Base-by-base conservation (phyloP, 2,329 filamentous ascomycete genomes). In the Emergomyces pasteurianus region DNA sequence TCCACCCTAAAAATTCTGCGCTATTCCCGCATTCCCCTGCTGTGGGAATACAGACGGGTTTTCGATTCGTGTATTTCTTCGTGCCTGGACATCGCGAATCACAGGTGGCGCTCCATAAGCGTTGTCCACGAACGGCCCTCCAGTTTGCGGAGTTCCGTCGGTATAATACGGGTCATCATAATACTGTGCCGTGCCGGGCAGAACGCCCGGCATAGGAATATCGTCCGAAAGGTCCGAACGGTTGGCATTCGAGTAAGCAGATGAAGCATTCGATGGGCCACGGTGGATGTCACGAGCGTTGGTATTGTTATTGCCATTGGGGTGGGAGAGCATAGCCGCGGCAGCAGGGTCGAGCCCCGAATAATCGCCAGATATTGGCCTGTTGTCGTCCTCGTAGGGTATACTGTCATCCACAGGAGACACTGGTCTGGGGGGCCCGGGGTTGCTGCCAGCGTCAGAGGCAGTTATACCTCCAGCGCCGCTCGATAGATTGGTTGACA, bases 41-140 rank as follows among this genome's bases (percentile, higher is more conserved):
- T 95, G 90, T 12, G 92, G 92, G 69, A 89, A 95, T 64, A 94
- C 89, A 52, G 89, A 84, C 2, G 90, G 87, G 72, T 88, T 95
- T 77, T 97, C 92, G 70, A 99, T 97, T 64, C 92, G 85, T 14
- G 94, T 96, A 77, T 96, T 96, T 66, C 94, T 85, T 67, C 94
- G 82, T 34, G 94, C 94, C 65, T 88, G 87, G 65, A 97, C 94
- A 73, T 99, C 94, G 60, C 92, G 85, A 65, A 99, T 96, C 58
- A 99, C 83, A 1, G 94, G 91, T 69, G 89, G 87, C 28, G 66
- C 71, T 46, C 79, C 80, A 64, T 83, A 83, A 3, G 77, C 76
- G 58, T 78, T 78, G 62, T 80, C 78, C 9, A 79, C 81, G 65
- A 85, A 86, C 0, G 81, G 80, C 5, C 53, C 53, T 8, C 80